Conservation (phyloP, 177 flowering plant species). For the Telopea speciosissima region DNA sequence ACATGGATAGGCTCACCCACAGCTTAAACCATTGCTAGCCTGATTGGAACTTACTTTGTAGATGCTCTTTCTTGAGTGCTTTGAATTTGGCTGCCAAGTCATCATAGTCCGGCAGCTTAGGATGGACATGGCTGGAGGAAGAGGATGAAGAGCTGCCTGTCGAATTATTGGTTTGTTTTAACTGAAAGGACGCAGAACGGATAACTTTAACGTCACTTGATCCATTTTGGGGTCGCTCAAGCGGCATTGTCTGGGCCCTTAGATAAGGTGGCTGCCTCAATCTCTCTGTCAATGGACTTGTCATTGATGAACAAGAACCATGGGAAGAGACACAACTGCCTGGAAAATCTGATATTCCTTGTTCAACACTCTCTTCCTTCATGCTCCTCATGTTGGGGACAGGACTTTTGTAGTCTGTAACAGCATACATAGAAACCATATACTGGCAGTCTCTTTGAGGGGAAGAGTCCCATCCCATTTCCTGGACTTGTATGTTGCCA, state of each 20-base stretch:
- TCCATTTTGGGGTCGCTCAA: slow-evolving; percentile 20
- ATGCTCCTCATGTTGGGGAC: too few relatives aligned
- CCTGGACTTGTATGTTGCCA: neutral
- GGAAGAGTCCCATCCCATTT: too few relatives aligned
- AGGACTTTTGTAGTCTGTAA: too few relatives aligned
- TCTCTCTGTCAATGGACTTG: slow-evolving; percentile 1
- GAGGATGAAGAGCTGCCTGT: slow-evolving; percentile 1
- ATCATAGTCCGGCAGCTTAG: slow-evolving; percentile 62
- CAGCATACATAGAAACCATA: too few relatives aligned
- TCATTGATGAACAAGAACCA: slow-evolving; percentile 7
- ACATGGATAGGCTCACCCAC: neutral
- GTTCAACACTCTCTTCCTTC: too few relatives aligned
- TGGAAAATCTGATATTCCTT: too few relatives aligned
- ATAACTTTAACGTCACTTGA: slow-evolving; percentile 3
- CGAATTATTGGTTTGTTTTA: slow-evolving; percentile 11
- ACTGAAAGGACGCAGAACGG: slow-evolving; percentile 33
- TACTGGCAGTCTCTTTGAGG: too few relatives aligned
- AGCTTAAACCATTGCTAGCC: neutral
- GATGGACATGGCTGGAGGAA: slow-evolving; percentile 43
- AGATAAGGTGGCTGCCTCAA: slow-evolving; percentile 21
- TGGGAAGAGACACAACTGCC: slow-evolving; percentile 11
- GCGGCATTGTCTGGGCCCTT: slow-evolving; percentile 54
- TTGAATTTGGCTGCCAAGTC: slow-evolving; percentile 46
- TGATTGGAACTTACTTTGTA: slow-evolving; percentile 7
- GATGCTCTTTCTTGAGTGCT: slow-evolving; percentile 35